Evolutionary conservation across 176 grass and related monocot genomes (phyloP), one percentile per base, ranked within the genome.

Genomic region (Oryza officinalis): DNA sequence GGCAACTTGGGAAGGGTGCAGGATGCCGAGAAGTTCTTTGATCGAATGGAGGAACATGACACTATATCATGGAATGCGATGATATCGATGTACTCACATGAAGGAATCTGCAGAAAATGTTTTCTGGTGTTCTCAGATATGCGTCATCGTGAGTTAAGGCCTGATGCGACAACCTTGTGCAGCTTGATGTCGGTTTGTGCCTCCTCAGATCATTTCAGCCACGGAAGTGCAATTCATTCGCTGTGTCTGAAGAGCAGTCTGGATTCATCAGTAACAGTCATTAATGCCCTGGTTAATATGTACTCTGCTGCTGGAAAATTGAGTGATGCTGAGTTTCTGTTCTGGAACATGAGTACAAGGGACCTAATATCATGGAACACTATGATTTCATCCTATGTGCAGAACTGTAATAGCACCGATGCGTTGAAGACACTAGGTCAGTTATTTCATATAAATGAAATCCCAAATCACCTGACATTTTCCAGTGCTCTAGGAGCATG

Each of bases 301-400:
- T 97, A 97, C 59, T 89, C 87, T 25, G 32, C 61, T 13, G 78
- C 87, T 81, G 77, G 89, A 20, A 75, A 88, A 78, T 28, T 87
- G 20, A 17, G 11, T 18, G 79, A 90, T 32, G 83, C 79, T 35
- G 88, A 92, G 72, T 57, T 82, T 80, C 77, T 97, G 18, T 97
- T 97, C 68, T 65, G 71, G 87, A 67, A 59, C 84, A 92, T 97
- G 87, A 78, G 67, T 9, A 71, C 73, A 76, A 86, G 85, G 73
- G 94, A 97, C 74, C 22, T 88, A 68, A 94, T 97, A 88, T 97
- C 94, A 41, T 97, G 87, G 89, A 97, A 97, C 75, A 92, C 85
- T 25, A 92, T 94, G 80, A 88, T 97, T 72, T 82, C 87, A 6
- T 90, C 94, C 17, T 96, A 91, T n/a, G 69, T 80, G 8, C 88